Base-by-base conservation (phyloP, 768 basidiomycete genomes). In the Termitomyces sp. region DNA sequence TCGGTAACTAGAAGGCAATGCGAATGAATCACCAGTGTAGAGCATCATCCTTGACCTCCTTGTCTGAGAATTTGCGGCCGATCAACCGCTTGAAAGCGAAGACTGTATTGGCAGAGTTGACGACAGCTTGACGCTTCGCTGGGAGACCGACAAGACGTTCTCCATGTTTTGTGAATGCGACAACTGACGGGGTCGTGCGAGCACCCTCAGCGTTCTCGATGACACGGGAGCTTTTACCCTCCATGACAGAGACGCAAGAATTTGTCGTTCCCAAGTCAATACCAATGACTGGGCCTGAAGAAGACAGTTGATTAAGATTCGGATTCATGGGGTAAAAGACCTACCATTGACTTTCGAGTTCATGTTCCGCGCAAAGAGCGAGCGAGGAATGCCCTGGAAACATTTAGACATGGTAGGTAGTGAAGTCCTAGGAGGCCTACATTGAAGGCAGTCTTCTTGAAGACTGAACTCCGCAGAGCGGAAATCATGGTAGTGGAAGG, bases 131-230 rank as follows among this genome's bases (percentile, higher is more conserved):
- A 50, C 95, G 92, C 75, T 98, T 95, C 12, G 96, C 97, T 24
- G 96, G 95, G 44, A 97, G 84, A 73, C 96, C 96, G 59, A 97
- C 88, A 33, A 98, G 81, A 58, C 96, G 93, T 72, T 99, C 97
- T 56, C 93, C 94, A 66, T 98, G 94, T 73, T 98, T 97, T 55
- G 97, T 94, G 82, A 99, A 99, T 39, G 96, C 96, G 64, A 98
- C 93, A 56, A 98, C 94, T 39, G 97, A 99, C 2, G 97, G 97
- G 16, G 97, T 99, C 61, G 97, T 98, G 64, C 97, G 87, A 57
- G 90, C 91, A 79, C 97, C 96, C 78, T 98, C 96, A 5, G 95
- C 79, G 78, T 98, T 98, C 77, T 98, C 97, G 64, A 99, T 89
- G 62, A 98, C 96, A 64, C 92, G 89, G 51, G 95, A 84, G 36